These are phyloP conservation scores for Fusarium sacchari DNA, from an alignment of 2,329 filamentous ascomycete genomes.

Conservation along the genomic window DNA sequence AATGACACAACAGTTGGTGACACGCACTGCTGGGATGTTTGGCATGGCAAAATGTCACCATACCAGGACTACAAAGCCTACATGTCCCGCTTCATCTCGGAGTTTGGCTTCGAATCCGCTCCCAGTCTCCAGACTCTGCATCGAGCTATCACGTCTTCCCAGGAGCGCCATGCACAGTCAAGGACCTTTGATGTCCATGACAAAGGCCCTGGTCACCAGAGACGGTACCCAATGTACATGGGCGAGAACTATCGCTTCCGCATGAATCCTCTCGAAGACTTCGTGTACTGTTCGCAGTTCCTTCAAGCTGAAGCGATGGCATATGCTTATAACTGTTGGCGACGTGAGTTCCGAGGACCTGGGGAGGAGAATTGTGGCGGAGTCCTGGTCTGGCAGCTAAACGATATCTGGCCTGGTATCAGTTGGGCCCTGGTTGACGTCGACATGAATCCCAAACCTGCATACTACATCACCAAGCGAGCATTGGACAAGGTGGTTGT, in stretches of 20 bases:
- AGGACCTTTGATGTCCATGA: background rate
- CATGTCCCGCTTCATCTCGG: background rate
- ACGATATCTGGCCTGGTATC: constrained; percentile 10
- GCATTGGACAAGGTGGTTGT: background rate
- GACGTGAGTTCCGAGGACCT: background rate
- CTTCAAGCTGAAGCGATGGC: background rate
- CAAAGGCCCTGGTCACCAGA: constrained; percentile 7
- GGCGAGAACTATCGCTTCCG: constrained; percentile 4
- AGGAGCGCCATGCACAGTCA: background rate
- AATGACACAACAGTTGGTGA: background rate
- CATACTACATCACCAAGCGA: background rate
- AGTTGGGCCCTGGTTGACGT: constrained; percentile 5
- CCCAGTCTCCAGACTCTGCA: background rate
- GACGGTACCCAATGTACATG: constrained; percentile 9
- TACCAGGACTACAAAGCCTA: constrained; percentile 9
- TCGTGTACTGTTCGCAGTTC: constrained; percentile 5
- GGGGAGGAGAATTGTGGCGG: background rate
- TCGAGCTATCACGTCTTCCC: accelerated
- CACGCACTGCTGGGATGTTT: constrained; percentile 10
- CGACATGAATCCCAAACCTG: background rate
- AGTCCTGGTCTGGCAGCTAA: constrained; percentile 10
- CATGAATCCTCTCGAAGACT: background rate
- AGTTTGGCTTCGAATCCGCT: constrained; percentile 7
- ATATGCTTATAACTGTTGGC: constrained; percentile 11
- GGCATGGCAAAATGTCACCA: background rate